Evolutionary conservation across 1,284 basidiomycete genomes (phyloP).

Genomic region (Fomes fomentarius): DNA sequence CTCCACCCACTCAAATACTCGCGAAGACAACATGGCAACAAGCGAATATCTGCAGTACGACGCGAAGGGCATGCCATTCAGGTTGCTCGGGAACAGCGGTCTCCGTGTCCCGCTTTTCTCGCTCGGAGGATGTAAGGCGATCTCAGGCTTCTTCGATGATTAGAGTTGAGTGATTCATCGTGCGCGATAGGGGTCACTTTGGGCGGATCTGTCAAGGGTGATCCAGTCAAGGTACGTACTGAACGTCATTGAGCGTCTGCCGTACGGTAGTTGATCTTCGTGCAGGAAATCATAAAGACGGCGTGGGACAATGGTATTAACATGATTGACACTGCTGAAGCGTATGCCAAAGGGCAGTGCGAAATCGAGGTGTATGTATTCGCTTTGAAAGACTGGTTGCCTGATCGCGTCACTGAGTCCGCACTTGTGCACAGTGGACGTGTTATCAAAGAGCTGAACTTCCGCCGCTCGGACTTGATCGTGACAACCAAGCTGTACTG

Average conservation of each 20-base stretch:
- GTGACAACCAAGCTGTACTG: slow-evolving; percentile 76
- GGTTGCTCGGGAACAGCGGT: slow-evolving; percentile 74
- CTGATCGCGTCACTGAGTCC: too few species aligned
- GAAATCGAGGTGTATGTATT: slow-evolving; percentile 65
- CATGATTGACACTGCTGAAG: slow-evolving; percentile 71
- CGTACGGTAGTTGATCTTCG: not conserved
- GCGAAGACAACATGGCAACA: slow-evolving; percentile 2
- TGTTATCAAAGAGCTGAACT: slow-evolving; percentile 76
- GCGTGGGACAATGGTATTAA: slow-evolving; percentile 73
- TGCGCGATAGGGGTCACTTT: slow-evolving; percentile 58
- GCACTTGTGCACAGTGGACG: slow-evolving; percentile 71
- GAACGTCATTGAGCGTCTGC: not conserved
- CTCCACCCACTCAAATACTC: not conserved
- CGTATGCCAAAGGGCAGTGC: slow-evolving; percentile 70
- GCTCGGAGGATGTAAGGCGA: slow-evolving; percentile 66
- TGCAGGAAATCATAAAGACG: slow-evolving; percentile 61
- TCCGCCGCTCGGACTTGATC: slow-evolving; percentile 73
- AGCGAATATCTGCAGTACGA: slow-evolving; percentile 41
- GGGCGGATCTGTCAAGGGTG: slow-evolving; percentile 70
- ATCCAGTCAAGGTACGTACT: slow-evolving; percentile 62
- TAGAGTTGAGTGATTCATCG: not conserved
- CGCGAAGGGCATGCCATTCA: slow-evolving; percentile 73
- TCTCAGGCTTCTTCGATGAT: not conserved
- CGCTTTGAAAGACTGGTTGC: too few species aligned
- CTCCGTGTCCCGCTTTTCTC: slow-evolving; percentile 80